phyloP scores from a whole-genome alignment of 352 stramenopile species.

The Phytopythium montanum region DNA sequence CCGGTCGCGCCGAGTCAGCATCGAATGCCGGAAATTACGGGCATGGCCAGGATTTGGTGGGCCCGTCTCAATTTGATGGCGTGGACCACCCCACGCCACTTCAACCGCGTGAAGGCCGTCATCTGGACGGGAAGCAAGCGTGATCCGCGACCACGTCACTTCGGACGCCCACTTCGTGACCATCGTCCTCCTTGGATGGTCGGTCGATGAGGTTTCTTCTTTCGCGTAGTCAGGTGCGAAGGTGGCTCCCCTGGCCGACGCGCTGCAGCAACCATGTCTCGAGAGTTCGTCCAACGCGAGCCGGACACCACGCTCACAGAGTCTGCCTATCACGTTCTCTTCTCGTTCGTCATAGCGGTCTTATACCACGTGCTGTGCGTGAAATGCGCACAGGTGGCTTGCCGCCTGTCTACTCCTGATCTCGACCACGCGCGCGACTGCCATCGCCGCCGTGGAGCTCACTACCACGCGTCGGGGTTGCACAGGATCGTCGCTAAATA shows the following conservation, averaged over 20 bases:
- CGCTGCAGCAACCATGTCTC: no score
- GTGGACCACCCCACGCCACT: not conserved
- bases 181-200: no score
- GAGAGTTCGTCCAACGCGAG: no score
- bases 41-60: not conserved
- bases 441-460: not conserved
- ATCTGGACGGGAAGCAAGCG: no score
- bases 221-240: no score
- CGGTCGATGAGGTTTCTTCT: no score
- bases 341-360: not conserved
- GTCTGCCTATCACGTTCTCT: not conserved
- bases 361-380: not conserved
- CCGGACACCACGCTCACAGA: not conserved
- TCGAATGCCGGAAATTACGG: not conserved
- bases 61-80: not conserved
- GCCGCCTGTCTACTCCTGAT: not conserved
- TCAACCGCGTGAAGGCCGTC: not conserved
- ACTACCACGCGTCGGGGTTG: conserved; percentile 45
- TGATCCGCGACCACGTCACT: no score
- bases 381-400: not conserved
- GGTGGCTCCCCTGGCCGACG: no score
- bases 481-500: conserved; percentile 69
- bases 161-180: no score
- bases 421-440: not conserved
- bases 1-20: not conserved